Evolutionary conservation across 1,139 yeast genomes (phyloP).

Genomic region (Magnusiomyces clavatus): DNA sequence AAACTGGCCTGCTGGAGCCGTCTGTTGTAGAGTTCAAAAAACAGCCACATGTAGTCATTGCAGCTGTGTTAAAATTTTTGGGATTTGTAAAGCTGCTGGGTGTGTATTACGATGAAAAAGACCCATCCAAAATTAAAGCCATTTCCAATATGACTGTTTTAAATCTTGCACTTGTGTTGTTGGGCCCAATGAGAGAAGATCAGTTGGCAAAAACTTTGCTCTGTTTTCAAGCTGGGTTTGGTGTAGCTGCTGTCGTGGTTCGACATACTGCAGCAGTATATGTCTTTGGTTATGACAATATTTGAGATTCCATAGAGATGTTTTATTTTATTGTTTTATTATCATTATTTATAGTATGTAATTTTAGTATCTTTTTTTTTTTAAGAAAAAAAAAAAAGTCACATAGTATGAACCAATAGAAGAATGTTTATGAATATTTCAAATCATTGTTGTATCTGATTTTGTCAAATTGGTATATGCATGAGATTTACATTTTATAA

Average conservation of each 20-base stretch:
- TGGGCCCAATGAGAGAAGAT: conserved; percentile 88
- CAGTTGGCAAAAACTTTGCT: conserved; percentile 54
- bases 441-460: background rate
- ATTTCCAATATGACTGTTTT: conserved; percentile 83
- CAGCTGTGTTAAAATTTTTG: conserved; percentile 29
- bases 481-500: background rate
- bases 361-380: no score
- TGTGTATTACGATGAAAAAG: conserved; percentile 32
- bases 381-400: no score
- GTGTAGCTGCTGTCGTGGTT: conserved; percentile 55
- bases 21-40: conserved; percentile 43
- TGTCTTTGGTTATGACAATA: conserved; percentile 83
- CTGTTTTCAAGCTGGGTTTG: conserved; percentile 54
- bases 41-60: conserved; percentile 29
- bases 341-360: no score
- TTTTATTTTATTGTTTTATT: no score
- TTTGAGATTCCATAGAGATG: no score
- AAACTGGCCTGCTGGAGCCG: conserved; percentile 73
- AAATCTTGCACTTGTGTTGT: conserved; percentile 71
- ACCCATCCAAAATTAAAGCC: conserved; percentile 31
- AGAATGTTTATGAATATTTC: no score
- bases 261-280: conserved; percentile 85
- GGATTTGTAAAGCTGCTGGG: conserved; percentile 45
- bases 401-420: no score
- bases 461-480: background rate